phyloP scores from a whole-genome alignment of 176 grass and related monocot genomes.

The Avena insularis region DNA sequence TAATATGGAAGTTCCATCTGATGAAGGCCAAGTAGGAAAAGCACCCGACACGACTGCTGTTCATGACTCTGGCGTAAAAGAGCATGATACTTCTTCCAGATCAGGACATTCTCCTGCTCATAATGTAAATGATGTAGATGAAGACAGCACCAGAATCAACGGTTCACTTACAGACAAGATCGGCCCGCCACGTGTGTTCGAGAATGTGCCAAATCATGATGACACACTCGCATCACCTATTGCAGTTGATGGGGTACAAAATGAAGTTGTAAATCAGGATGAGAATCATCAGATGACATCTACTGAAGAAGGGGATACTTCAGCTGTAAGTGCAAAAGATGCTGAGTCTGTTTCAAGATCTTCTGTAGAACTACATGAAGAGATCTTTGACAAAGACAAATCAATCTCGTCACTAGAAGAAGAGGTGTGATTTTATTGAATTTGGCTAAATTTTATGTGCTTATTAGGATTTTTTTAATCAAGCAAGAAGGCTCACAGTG shows the following conservation, averaged over 20 bases:
- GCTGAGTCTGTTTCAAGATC: slow-evolving; percentile 38
- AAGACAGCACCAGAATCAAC: slow-evolving; percentile 33
- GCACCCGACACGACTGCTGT: slow-evolving; percentile 17
- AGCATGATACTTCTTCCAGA: slow-evolving; percentile 14
- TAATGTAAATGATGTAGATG: slow-evolving; percentile 37
- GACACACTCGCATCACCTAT: slow-evolving; percentile 10
- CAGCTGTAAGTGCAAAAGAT: slow-evolving; percentile 45
- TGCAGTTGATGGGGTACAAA: slow-evolving; percentile 37
- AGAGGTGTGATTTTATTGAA: slow-evolving; percentile 64
- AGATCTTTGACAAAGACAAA: slow-evolving; percentile 62
- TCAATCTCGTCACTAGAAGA: slow-evolving; percentile 70
- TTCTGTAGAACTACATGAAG: slow-evolving; percentile 40
- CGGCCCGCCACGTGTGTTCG: slow-evolving; percentile 1
- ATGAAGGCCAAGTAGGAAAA: slow-evolving; percentile 49
- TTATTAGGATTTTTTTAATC: slow-evolving; percentile 22
- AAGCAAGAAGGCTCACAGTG: slow-evolving; percentile 8
- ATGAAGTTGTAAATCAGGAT: slow-evolving; percentile 33
- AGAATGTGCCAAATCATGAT: slow-evolving; percentile 45
- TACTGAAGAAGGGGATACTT: slow-evolving; percentile 37
- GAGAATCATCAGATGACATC: slow-evolving; percentile 36
- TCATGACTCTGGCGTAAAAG: slow-evolving; percentile 32
- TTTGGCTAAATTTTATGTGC: slow-evolving; percentile 2
- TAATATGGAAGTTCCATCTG: slow-evolving; percentile 48
- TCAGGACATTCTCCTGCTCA: slow-evolving; percentile 26
- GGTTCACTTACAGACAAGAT: slow-evolving; percentile 30